Conservation (phyloP, 164 flowering plant species). For the Berberis vulgaris region DNA sequence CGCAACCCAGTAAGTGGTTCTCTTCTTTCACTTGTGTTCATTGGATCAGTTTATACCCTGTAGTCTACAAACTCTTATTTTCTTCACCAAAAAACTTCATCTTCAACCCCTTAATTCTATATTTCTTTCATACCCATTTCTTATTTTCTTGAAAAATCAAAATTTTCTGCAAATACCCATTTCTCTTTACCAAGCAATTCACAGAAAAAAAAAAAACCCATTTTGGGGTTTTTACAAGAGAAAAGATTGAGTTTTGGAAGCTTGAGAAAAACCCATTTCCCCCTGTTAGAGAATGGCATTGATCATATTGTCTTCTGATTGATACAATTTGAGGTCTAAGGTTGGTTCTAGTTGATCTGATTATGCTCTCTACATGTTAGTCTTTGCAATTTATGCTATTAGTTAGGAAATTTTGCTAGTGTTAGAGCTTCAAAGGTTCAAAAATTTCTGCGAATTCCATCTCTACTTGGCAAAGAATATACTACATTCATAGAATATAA, state of each 20-base stretch:
- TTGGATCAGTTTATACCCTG: slow-evolving; percentile 1
- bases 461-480: too few species aligned
- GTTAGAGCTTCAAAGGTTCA: too few species aligned
- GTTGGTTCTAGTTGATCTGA: too few species aligned
- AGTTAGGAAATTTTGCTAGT: too few species aligned
- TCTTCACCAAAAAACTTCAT: slow-evolving; percentile 27
- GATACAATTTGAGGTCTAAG: too few species aligned
- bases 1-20: too few species aligned
- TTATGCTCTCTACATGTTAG: too few species aligned
- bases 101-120: slow-evolving; percentile 30
- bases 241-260: slow-evolving; percentile 14
- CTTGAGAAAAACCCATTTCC: slow-evolving; percentile 24
- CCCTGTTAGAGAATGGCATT: slow-evolving; percentile 30
- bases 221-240: slow-evolving; percentile 40
- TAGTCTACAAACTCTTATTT: slow-evolving; percentile 41
- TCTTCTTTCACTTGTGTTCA: too few species aligned
- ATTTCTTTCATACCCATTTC: slow-evolving; percentile 29
- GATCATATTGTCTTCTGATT: slow-evolving; percentile 43
- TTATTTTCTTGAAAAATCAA: slow-evolving; percentile 25
- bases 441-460: too few species aligned
- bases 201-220: slow-evolving; percentile 24
- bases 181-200: slow-evolving; percentile 12
- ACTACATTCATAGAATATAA: too few species aligned
- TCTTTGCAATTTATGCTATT: too few species aligned
- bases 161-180: slow-evolving; percentile 22